Evolutionary conservation across 1,139 yeast species (phyloP), one percentile per base, ranked within the genome.

Genomic region (Geotrichum cucujoidarum): DNA sequence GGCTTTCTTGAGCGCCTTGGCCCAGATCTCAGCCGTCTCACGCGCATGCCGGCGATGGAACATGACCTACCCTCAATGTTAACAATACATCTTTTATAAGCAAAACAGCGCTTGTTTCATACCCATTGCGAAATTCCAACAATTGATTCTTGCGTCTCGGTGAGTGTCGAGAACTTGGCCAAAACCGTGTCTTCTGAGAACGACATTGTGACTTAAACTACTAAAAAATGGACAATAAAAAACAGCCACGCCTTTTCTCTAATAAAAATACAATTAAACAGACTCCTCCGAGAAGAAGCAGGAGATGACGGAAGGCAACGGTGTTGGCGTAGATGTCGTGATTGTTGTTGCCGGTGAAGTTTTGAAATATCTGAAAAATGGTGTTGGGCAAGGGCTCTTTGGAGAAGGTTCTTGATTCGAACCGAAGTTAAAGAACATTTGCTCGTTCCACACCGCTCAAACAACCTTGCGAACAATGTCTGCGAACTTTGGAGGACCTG

Each of bases 61-160:
- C 53, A 87, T 60, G 49, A 71, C 59, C 68, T 61, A 40, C 14
- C 31, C 17, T 27, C 17, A 14, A 30, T 7, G 17, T 25, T n/a
- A 13, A 21, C 13, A 17, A 29, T 16, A 24, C 27, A 24, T 10
- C 27, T 24, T n/a, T 18, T 27, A 8, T 22, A 14, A 30, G 22
- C n/a, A 18, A 11, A 5, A 17, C 7, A 11, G 4, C 5, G 6
- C 11, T 7, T 13, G 17, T 3, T 35, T 49, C 62, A 68, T 34
- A 82, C 82, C 95, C 95, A 88, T 62, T 85, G 94, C 0, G 95
- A 81, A 2, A 87, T 80, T 5, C 88, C 76, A 27, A 85, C 92
- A 57, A 87, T 87, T 10, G 90, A 79, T 53, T 86, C 94, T 61
- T 84, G 95, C 0, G 95, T 81, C 55, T 84, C 95, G 58, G 80